These are phyloP conservation scores for Tetrapyrgos nigripes DNA, from an alignment of 1,284 basidiomycete species.

Conservation along the genomic window DNA sequence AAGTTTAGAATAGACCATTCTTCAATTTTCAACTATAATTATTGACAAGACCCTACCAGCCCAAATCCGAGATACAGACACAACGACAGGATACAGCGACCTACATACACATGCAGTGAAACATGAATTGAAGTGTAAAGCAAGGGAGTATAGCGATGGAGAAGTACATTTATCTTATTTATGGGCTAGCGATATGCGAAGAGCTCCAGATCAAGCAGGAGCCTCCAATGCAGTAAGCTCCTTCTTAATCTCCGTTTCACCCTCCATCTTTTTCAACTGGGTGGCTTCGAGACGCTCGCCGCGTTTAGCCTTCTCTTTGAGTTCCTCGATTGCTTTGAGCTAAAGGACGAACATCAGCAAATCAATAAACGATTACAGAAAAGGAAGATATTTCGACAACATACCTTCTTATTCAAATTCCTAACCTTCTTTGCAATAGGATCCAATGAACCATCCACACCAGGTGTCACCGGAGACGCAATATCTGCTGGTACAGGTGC, in stretches of 20 bases:
- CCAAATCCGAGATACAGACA: too few relatives aligned
- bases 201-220: slow-evolving; percentile 1
- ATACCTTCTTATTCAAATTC: slow-evolving; percentile 93
- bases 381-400: slow-evolving; percentile 26
- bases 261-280: slow-evolving; percentile 95
- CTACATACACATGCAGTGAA: too few relatives aligned
- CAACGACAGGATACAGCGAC: too few relatives aligned
- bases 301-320: slow-evolving; percentile 87
- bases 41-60: too few relatives aligned
- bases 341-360: slow-evolving; percentile 36
- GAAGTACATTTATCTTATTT: too few relatives aligned
- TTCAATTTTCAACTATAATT: too few relatives aligned
- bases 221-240: slow-evolving; percentile 63
- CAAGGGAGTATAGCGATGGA: too few relatives aligned
- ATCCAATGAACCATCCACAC: slow-evolving; percentile 70
- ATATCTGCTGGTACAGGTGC: slow-evolving; percentile 18
- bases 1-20: too few relatives aligned
- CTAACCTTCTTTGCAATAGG: slow-evolving; percentile 89
- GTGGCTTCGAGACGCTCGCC: slow-evolving; percentile 93
- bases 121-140: too few relatives aligned
- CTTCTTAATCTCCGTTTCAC: slow-evolving; percentile 82
- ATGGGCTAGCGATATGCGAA: neutral
- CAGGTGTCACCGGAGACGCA: slow-evolving; percentile 62
- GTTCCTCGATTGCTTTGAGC: slow-evolving; percentile 95
- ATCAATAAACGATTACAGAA: neutral